Percentiles rank a stretch among this genome's conserved stretches.
Conservation (phyloP, 192 early-diverging fungal genomes). For the Mortierella claussenii region DNA sequence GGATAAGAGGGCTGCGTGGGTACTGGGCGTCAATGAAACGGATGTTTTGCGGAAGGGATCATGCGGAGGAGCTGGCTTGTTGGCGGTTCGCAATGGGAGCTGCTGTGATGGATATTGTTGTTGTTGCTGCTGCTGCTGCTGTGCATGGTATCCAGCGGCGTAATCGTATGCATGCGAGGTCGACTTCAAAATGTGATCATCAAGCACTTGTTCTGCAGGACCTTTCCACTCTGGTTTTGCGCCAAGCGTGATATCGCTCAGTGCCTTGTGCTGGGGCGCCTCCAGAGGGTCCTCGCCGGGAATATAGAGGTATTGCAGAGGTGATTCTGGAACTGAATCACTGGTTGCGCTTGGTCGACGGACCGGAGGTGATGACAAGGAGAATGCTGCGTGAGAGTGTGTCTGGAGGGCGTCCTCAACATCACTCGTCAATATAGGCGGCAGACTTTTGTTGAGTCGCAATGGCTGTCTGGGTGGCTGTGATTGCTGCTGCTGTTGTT, state of each 20-base stretch:
- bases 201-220: neutral
- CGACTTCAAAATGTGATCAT: constrained; percentile 13
- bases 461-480: neutral
- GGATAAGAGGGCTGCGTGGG: neutral
- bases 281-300: constrained; percentile 5
- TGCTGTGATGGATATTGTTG: constrained; percentile 9
- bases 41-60: constrained; percentile 38
- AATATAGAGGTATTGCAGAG: constrained; percentile 27
- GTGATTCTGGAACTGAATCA: constrained; percentile 14
- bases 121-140: constrained; percentile 2
- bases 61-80: constrained; percentile 42
- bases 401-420: neutral
- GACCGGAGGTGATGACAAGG: constrained; percentile 5
- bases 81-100: constrained; percentile 21
- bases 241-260: neutral
- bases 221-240: neutral
- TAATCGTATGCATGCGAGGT: constrained; percentile 10
- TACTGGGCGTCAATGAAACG: neutral
- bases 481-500: neutral
- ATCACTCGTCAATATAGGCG: constrained; percentile 5
- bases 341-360: neutral
- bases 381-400: neutral
- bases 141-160: neutral
- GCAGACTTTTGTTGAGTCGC: constrained; percentile 9
- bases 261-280: too few relatives aligned